Evolutionary conservation across 331 rosid genomes (phyloP).

Genomic region (Quercus phellos): DNA sequence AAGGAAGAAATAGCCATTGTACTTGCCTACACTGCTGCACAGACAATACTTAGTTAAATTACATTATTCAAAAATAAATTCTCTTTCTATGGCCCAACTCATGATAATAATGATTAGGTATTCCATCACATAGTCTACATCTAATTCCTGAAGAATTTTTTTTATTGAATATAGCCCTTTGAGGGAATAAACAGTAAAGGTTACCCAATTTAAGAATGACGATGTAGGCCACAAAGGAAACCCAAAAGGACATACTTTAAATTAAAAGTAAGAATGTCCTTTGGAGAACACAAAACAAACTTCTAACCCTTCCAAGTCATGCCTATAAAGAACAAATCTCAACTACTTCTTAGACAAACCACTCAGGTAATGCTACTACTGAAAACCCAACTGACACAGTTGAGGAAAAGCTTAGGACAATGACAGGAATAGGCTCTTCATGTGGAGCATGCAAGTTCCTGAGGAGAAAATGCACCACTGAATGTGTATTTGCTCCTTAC

Average conservation of each 20-base stretch:
- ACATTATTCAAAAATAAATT: neutral
- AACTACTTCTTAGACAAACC: constrained; percentile 33
- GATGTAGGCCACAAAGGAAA: constrained; percentile 71
- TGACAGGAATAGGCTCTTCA: constrained; percentile 75
- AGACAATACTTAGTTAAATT: neutral
- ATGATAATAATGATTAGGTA: constrained; percentile 41
- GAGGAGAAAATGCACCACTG: constrained; percentile 71
- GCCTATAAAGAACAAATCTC: constrained; percentile 57
- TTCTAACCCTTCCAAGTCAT: constrained; percentile 24
- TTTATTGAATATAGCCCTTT: constrained; percentile 26
- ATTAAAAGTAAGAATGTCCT: constrained; percentile 34
- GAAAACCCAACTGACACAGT: constrained; percentile 27
- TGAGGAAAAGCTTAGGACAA: constrained; percentile 32
- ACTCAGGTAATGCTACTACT: constrained; percentile 17
- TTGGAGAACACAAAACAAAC: constrained; percentile 36
- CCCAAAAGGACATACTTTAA: constrained; percentile 40
- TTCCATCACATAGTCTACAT: constrained; percentile 37
- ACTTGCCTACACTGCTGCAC: constrained; percentile 16
- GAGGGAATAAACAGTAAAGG: constrained; percentile 38
- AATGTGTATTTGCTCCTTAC: constrained; percentile 86
- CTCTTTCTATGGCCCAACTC: constrained; percentile 26
- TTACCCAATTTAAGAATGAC: constrained; percentile 51
- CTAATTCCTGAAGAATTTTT: constrained; percentile 25
- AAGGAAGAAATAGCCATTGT: neutral
- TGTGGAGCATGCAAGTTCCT: constrained; percentile 98